Evolutionary conservation across 441 rosid species (phyloP).

Genomic region (Geranium incanum): DNA sequence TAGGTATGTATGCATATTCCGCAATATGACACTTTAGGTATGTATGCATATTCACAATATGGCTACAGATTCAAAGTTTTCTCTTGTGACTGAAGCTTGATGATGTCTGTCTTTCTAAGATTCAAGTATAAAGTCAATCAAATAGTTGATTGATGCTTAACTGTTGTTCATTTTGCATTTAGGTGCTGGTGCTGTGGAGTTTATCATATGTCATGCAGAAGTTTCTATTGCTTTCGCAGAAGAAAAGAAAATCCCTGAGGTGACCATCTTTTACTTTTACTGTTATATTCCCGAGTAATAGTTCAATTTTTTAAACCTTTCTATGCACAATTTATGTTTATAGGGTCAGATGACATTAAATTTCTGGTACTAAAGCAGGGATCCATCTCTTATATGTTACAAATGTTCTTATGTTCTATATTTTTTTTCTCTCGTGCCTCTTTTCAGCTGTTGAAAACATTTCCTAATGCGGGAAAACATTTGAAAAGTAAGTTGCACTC

Average conservation of each 20-base stretch:
- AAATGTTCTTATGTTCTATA: constrained; percentile 8
- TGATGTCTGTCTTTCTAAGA: neutral
- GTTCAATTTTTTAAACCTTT: no score
- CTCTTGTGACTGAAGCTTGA: neutral
- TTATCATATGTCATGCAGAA: constrained; percentile 76
- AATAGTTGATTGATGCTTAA: constrained; percentile 12
- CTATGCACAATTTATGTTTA: no score
- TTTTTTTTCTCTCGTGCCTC: constrained; percentile 11
- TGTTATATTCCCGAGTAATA: neutral
- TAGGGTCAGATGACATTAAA: no score
- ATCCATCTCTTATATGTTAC: neutral
- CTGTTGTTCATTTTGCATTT: constrained; percentile 12
- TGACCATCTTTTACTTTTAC: constrained; percentile 19
- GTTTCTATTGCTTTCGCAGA: constrained; percentile 82
- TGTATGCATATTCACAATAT: constrained; percentile 2
- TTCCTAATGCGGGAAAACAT: constrained; percentile 50
- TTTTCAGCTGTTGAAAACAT: constrained; percentile 71
- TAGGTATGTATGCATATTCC: constrained; percentile 48
- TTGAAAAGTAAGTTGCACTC: constrained; percentile 59
- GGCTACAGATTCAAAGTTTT: neutral
- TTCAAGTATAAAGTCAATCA: neutral
- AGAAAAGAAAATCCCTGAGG: constrained; percentile 85
- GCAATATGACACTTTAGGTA: constrained; percentile 63
- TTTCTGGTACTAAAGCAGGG: neutral
- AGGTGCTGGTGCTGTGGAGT: constrained; percentile 93